Evolutionary conservation across 768 basidiomycete species (phyloP), one percentile per base, ranked within the genome.

Genomic region (Leccinum ochraceum): DNA sequence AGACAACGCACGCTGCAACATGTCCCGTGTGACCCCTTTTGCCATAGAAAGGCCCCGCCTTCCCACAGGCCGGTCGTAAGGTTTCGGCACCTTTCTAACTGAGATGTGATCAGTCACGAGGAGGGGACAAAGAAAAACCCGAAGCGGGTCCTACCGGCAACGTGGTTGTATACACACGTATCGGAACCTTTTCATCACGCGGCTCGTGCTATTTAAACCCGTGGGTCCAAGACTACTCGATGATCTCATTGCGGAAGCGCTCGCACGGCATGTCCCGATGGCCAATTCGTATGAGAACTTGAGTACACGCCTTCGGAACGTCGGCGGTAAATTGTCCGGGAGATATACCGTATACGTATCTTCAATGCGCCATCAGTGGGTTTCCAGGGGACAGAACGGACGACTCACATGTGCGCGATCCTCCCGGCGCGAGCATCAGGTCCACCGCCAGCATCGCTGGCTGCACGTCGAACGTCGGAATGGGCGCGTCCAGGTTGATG

Each of bases 391-490:
- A 53, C 5, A 50, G 5, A 26, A 17, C 26, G 14, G 22, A 22
- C 10, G 49, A 50, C 73, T 68, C 70, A 95, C 94, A 97, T 62
- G 82, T 90, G 61, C 86, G 83, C 36, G 85, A 89, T 73, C 95
- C 89, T 4, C 95, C 94, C 20, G 94, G 92, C 4, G 76, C 80
- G n/a, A 99, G 79, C 5, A 79, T 75, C 32, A 98, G 70, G 74
- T 98, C 97, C 0, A 99, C 92, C 0, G 90, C 94, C 10, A 98
- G 78, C 84, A 98, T 90, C 36, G 89, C 84, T 10, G 92, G 90
- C 60, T 89, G 89, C 0, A 90, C 86, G 62, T 95, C 89, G 26
- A 96, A 87, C 1, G 92, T 94, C 1, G 96, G 95, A 17, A 98
- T 72, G 0, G 87, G 88, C 4, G 74, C 72, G 36, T 89, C 88